Evolutionary conservation across 2,329 filamentous ascomycete genomes (phyloP).

Genomic region (Verticillium isaacii): DNA sequence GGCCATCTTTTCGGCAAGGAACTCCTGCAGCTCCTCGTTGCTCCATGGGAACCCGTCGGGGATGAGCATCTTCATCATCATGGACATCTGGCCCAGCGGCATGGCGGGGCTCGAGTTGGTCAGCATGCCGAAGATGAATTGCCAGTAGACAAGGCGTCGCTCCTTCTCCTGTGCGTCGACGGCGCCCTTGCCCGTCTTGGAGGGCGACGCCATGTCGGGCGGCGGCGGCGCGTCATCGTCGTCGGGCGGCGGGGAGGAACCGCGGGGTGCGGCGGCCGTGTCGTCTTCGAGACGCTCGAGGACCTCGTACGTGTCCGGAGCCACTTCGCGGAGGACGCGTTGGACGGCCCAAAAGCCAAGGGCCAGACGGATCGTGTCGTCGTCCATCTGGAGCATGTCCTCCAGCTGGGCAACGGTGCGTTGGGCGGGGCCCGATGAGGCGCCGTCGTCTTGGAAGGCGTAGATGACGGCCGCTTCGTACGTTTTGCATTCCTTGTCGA

Average conservation of each 20-base stretch:
- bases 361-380: slow-evolving; percentile 62
- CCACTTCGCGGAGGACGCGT: slow-evolving; percentile 55
- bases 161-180: slow-evolving; percentile 62
- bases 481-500: slow-evolving; percentile 69
- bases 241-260: slow-evolving; percentile 16
- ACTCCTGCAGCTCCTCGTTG: slow-evolving; percentile 79
- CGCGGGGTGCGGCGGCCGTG: slow-evolving; percentile 23
- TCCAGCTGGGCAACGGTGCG: slow-evolving; percentile 50
- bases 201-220: slow-evolving; percentile 30
- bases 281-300: slow-evolving; percentile 55
- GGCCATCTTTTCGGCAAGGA: slow-evolving; percentile 73
- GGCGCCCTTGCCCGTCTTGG: slow-evolving; percentile 37
- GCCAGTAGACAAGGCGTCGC: slow-evolving; percentile 68
- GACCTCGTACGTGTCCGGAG: slow-evolving; percentile 57
- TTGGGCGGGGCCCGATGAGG: slow-evolving; percentile 25
- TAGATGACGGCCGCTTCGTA: slow-evolving; percentile 88
- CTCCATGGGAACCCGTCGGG: slow-evolving; percentile 85
- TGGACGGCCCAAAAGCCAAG: slow-evolving; percentile 67
- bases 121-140: slow-evolving; percentile 92
- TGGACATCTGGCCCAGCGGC: slow-evolving; percentile 74
- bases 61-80: slow-evolving; percentile 94
- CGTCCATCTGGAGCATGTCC: slow-evolving; percentile 64
- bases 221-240: slow-evolving; percentile 14
- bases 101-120: slow-evolving; percentile 81
- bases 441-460: slow-evolving; percentile 57